These are phyloP conservation scores for Debaryomyces udenii DNA, from an alignment of 1,139 yeast genomes.

Conservation along the genomic window DNA sequence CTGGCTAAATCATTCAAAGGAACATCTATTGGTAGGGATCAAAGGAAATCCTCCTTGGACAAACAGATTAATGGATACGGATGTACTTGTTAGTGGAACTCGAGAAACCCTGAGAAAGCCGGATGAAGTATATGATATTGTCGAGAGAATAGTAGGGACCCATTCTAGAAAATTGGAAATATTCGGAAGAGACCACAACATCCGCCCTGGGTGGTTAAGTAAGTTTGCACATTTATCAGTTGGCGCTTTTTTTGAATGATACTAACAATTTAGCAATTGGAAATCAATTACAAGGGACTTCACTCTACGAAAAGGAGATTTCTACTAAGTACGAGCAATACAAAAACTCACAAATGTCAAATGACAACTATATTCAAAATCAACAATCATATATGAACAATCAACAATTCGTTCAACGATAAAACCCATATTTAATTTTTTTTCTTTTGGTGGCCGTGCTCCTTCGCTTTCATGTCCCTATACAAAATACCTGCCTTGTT, in stretches of 20 bases:
- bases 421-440: too few relatives aligned
- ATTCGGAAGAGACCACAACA: constrained; percentile 84
- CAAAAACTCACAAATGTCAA: constrained; percentile 5
- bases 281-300: constrained; percentile 68
- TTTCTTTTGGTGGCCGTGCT: constrained; percentile 11
- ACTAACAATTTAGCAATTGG: constrained; percentile 57
- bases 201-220: constrained; percentile 86
- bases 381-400: too few relatives aligned
- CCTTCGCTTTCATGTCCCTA: constrained; percentile 25
- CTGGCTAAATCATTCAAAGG: constrained; percentile 95
- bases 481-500: constrained; percentile 46
- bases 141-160: constrained; percentile 79
- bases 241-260: background rate
- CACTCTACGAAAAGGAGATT: constrained; percentile 63
- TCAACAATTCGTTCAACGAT: too few relatives aligned
- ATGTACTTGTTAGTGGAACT: constrained; percentile 77
- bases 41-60: constrained; percentile 85
- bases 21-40: constrained; percentile 80
- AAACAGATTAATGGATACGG: constrained; percentile 65
- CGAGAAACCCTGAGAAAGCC: constrained; percentile 91
- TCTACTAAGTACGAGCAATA: constrained; percentile 34
- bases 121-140: constrained; percentile 83
- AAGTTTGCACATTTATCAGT: constrained; percentile 12
- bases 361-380: too few relatives aligned
- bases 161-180: constrained; percentile 80